Evolutionary conservation across 495 filamentous ascomycete genomes (phyloP), one percentile per base, ranked within the genome.

Genomic region (Daldinia concentrica): DNA sequence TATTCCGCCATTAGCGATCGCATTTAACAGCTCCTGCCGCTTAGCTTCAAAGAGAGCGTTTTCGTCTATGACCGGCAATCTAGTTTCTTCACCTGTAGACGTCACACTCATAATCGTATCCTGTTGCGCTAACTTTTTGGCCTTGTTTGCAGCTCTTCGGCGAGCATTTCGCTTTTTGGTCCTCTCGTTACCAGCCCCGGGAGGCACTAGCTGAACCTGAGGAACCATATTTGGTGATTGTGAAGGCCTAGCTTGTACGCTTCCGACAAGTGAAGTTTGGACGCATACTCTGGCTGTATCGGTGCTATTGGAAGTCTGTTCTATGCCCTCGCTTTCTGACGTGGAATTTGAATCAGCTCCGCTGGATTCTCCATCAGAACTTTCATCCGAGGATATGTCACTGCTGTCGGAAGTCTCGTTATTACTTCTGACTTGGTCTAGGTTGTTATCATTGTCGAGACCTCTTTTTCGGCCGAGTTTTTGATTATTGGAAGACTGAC

Each of bases 131-230:
- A 66, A n/a, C 54, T 74, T 80, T 34, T 69, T 77, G 0, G 73
- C 72, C 26, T 69, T 68, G 2, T 62, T 62, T 12, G 76, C 68
- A 6, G 74, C 68, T 64, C 78, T 77, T 48, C 81, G 77, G 6
- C 83, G 77, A 26, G 78, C 79, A 54, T 86, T 86, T 7, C 83
- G 77, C 50, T 74, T 79, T 70, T 79, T 78, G 0, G 83, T 84
- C 0, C 65, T 63, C 1, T 75, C 71, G 34, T 75, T 79, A 11
- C 82, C 83, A 61, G 77, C 37, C 67, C 81, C 62, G 64, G 81
- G 45, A 58, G 70, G 77, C 1, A 78, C 77, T 14, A 60, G 41
- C n/a, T 34, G 17, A 12, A 26, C 14, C 5, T 57, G 34, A 2
- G 22, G 26, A 15, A 56, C 19, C 0, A 14, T 11, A 7, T 27